These are phyloP conservation scores for Corchorus capsularis DNA, from an alignment of 345 rosid species.

Conservation along the genomic window DNA sequence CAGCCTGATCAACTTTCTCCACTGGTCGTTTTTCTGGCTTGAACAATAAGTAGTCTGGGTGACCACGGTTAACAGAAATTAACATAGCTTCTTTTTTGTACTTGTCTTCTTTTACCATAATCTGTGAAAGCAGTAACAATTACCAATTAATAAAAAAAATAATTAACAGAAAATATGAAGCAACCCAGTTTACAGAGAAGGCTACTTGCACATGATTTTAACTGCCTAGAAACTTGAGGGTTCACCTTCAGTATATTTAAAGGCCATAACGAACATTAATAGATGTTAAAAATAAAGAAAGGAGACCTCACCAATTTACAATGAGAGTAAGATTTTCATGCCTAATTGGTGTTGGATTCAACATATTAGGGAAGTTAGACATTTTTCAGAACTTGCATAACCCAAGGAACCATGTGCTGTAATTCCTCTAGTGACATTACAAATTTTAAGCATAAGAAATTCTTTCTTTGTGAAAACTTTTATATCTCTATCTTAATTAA, in stretches of 20 bases:
- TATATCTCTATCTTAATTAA: neutral
- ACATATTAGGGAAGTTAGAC: neutral
- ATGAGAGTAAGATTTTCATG: neutral
- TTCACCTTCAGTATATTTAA: neutral
- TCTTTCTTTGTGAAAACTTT: neutral
- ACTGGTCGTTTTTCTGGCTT: slow-evolving; percentile 77
- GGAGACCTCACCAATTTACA: neutral
- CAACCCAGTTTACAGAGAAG: slow-evolving; percentile 6
- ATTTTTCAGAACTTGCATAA: neutral
- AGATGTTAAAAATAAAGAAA: neutral
- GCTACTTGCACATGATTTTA: neutral
- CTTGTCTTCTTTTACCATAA: slow-evolving; percentile 84
- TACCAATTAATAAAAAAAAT: slow-evolving; percentile 14
- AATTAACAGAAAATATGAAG: neutral
- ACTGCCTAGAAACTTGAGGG: neutral
- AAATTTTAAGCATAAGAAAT: neutral
- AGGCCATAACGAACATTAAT: neutral
- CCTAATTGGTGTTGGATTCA: neutral
- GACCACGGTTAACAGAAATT: slow-evolving; percentile 62
- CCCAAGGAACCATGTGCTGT: neutral
- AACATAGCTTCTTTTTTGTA: slow-evolving; percentile 77
- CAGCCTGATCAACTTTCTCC: slow-evolving; percentile 48
- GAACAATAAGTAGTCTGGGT: slow-evolving; percentile 68
- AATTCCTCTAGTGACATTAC: neutral
- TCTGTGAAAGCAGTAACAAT: slow-evolving; percentile 33